These are phyloP conservation scores for Suillus americanus DNA, from an alignment of 768 basidiomycete species.

Conservation along the genomic window DNA sequence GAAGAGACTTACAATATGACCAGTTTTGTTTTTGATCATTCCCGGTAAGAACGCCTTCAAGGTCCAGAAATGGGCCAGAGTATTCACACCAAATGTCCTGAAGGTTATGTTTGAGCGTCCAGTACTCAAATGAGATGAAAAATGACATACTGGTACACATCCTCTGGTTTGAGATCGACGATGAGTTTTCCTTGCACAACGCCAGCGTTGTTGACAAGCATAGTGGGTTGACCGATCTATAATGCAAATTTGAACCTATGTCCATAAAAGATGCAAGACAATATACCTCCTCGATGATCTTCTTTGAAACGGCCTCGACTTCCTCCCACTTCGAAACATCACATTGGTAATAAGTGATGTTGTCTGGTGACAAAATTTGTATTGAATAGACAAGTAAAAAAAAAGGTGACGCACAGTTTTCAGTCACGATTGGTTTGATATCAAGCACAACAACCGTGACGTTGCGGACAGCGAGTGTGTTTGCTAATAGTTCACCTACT, in stretches of 20 bases:
- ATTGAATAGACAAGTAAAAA: not conserved
- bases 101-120: not conserved
- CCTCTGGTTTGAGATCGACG: slow-evolving; percentile 73
- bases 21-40: slow-evolving; percentile 73
- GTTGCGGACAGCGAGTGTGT: slow-evolving; percentile 80
- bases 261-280: not conserved
- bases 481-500: slow-evolving; percentile 83
- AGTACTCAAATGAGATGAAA: not conserved
- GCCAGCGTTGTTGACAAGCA: slow-evolving; percentile 94
- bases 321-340: slow-evolving; percentile 90
- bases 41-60: slow-evolving; percentile 90
- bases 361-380: slow-evolving; percentile 45
- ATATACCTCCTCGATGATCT: slow-evolving; percentile 74
- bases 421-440: slow-evolving; percentile 70
- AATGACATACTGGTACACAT: slow-evolving; percentile 68
- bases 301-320: slow-evolving; percentile 72
- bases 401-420: slow-evolving; percentile 57
- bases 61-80: slow-evolving; percentile 87
- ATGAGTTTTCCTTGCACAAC: slow-evolving; percentile 88
- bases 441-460: slow-evolving; percentile 87
- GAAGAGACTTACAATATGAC: slow-evolving; percentile 73
- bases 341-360: slow-evolving; percentile 84
- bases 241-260: slow-evolving; percentile 3
- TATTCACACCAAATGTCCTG: slow-evolving; percentile 91
- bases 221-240: slow-evolving; percentile 84